These are phyloP conservation scores for Heterobasidion annosum DNA, from an alignment of 1,284 basidiomycete species.

Conservation along the genomic window DNA sequence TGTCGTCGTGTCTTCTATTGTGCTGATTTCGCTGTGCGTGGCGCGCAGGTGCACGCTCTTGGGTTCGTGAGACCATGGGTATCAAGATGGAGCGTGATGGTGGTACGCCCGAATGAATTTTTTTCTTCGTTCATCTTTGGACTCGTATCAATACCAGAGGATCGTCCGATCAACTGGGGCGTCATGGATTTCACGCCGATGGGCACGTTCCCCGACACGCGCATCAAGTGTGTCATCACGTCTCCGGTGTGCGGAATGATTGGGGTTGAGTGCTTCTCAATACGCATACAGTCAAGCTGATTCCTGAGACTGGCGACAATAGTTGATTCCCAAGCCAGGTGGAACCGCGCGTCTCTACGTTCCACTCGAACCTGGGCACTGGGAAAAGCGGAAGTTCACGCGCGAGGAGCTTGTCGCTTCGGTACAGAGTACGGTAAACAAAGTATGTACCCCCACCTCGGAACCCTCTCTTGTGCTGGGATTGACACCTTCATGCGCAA, in stretches of 20 bases:
- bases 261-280: conserved; percentile 11
- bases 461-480: too few relatives aligned
- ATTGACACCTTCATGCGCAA: too few relatives aligned
- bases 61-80: conserved; percentile 63
- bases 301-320: background rate
- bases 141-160: background rate
- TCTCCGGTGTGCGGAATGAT: too few relatives aligned
- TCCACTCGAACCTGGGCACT: background rate
- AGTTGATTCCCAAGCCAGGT: background rate
- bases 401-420: background rate
- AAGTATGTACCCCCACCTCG: background rate
- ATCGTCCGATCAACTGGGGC: conserved; percentile 48
- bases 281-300: conserved; percentile 30
- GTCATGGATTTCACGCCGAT: conserved; percentile 60
- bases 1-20: too few relatives aligned
- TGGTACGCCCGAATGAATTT: conserved; percentile 17
- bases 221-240: too few relatives aligned
- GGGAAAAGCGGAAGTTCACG: background rate
- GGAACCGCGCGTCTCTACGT: background rate
- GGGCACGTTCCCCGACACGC: background rate
- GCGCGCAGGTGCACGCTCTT: conserved; percentile 65
- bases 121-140: background rate
- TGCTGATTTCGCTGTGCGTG: too few relatives aligned
- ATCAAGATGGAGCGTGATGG: conserved; percentile 77
- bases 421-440: background rate